Evolutionary conservation across 2,329 filamentous ascomycete genomes (phyloP).

Genomic region (Huntiella decipiens): DNA sequence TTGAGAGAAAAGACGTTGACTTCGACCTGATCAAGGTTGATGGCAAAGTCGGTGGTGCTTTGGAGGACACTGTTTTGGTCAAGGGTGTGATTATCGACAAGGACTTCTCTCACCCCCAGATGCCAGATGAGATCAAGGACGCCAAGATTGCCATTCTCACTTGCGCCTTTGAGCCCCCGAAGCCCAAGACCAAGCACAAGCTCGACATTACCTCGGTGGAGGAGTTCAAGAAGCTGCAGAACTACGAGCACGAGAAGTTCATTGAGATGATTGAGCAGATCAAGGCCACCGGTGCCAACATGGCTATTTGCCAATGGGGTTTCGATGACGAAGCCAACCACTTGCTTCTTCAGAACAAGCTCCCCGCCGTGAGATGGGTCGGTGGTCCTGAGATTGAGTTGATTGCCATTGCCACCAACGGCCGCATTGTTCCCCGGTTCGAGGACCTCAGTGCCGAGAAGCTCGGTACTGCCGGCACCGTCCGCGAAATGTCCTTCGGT

Average conservation of each 20-base stretch:
- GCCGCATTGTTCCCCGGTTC: conserved; percentile 90
- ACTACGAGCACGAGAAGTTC: conserved; percentile 91
- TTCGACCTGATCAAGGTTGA: conserved; percentile 99
- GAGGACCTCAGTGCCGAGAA: conserved; percentile 85
- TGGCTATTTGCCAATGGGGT: conserved; percentile 98
- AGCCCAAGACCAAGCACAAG: conserved; percentile 99
- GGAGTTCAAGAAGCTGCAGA: conserved; percentile 95
- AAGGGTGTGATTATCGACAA: conserved; percentile 99
- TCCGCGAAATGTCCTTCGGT: conserved; percentile 89
- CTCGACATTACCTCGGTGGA: conserved; percentile 92
- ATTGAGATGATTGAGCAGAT: conserved; percentile 97
- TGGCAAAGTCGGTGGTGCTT: conserved; percentile 83
- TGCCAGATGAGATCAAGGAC: conserved; percentile 87
- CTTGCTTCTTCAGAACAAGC: conserved; percentile 81
- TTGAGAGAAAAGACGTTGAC: conserved; percentile 92
- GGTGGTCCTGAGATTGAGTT: conserved; percentile 95
- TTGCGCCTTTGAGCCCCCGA: conserved; percentile 94
- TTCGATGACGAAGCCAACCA: conserved; percentile 99
- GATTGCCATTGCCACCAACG: conserved; percentile 96
- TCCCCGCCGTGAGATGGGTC: conserved; percentile 94
- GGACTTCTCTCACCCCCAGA: conserved; percentile 98
- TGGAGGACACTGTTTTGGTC: conserved; percentile 86
- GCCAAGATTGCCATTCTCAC: conserved; percentile 96
- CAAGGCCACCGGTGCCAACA: conserved; percentile 90
- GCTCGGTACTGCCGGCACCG: conserved; percentile 73